Evolutionary conservation across 352 stramenopile genomes (phyloP), one percentile per base, ranked within the genome.

Genomic region (Phytopythium helicoides): DNA sequence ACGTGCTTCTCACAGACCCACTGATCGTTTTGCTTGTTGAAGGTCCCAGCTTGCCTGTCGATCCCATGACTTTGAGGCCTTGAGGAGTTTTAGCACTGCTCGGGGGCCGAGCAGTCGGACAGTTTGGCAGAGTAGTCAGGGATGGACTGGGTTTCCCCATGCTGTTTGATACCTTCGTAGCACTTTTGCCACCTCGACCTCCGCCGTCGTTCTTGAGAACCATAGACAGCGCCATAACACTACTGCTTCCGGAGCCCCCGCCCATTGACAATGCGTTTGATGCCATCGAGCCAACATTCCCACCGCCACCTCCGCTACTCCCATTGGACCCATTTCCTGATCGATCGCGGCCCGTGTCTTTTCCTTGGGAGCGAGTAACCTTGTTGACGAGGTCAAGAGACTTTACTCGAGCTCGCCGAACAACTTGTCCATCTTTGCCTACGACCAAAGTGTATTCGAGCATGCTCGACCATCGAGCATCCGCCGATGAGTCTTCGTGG

Each of bases 381-480:
- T 90, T 91, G 51, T 86, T 93, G 21, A 82, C 69, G 9, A 93
- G 64, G 45, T 93, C 83, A 8, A 93, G 73, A 2, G 77, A 90
- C 69, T 93, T 93, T 40, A 93, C 83, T 4, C 81, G 76, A 21
- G 83, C 83, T 42, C 83, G 69, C 28, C 81, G 83, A 36, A 90
- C 77, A n/a, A 93, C 81, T 57, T 93, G 83, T 2, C 83, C 83
- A 23, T 93, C 83, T 42, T 91, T 93, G 15, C 78, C 83, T 6
- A 93, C 83, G 14, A 91, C 79, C 16, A 93, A 56, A 23, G 83
- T 91, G 55, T 93, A 93, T 53, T 93, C 83, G 4, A 93, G 75
- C 83, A 93, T 93, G 53, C 78, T 90, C 1, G 78, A 90, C 83
- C 83, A 93, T 22, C 89, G 90, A 15, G 81, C 86, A 39, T 93